Base-by-base conservation (phyloP, 371 early-diverging fungal species). In the Mucor sp. region DNA sequence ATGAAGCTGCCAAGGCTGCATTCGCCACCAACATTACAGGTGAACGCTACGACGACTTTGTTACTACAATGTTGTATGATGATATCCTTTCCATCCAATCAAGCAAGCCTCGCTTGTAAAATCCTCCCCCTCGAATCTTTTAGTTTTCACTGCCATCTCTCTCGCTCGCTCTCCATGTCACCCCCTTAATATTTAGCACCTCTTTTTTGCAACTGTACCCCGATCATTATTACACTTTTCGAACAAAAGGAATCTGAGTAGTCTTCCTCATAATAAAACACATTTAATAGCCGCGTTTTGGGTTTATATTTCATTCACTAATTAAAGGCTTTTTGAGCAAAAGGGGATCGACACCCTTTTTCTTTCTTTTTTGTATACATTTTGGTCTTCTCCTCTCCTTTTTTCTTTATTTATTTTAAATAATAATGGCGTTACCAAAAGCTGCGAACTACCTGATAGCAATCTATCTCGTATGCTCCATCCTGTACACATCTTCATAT, bases 61-160 rank as follows among this genome's bases (percentile, higher is more conserved):
- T 97, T 73, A 97, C 97, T 43, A 89, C 91, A 0, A 78, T 93
- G 67, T 85, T 91, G 71, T 95, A 95, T 75, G 89, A 93, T 74
- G 90, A 91, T 58, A 90, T 93, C 63, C 77, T 85, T 67, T 75
- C 74, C 30, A 65, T 72, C 41, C 47, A 56, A 37, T 39, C 69
- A 39, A 53, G 25, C 4, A 60, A 69, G 17, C 56, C 69, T 53
- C 62, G 63, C 35, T 61, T 74, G 56, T 74, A 69, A 73, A 55
- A 25, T 9, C 33, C 50, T 4, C 23, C 53, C 27, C 53, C 53
- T 27, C 27, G 27, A 27, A 27, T 53, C 53, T 53, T 53, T 53
- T 27, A 53, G 25, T 53, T 27, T 27, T 53, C 53, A 53, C 53
- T 15, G 14, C 53, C 21, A 19, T 41, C 41, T 41, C 41, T 41